These are phyloP conservation scores for Psidium friedrichsthalianum DNA, from an alignment of 345 rosid genomes.

Conservation along the genomic window DNA sequence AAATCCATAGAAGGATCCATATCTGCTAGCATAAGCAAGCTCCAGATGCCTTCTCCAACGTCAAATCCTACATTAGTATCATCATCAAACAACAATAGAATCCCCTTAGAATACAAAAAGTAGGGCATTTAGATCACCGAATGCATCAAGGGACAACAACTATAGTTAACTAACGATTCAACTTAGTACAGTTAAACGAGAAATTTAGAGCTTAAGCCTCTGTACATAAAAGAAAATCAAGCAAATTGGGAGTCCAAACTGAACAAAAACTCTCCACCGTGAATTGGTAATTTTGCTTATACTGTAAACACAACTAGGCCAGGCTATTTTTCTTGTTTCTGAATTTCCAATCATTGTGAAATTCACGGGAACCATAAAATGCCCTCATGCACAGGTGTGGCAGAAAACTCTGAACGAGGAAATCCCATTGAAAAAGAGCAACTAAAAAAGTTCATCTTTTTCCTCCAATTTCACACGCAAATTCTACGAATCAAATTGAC, in stretches of 20 bases:
- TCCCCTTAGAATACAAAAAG: background rate
- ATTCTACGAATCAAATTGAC: background rate
- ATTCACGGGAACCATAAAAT: background rate
- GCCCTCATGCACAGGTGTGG: background rate
- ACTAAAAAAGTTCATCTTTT: background rate
- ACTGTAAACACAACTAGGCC: background rate
- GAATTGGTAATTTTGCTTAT: background rate
- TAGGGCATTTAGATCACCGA: background rate
- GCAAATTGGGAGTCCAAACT: background rate
- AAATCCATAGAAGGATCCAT: slow-evolving; percentile 27
- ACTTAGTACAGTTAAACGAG: background rate
- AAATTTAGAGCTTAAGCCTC: background rate
- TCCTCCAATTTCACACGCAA: background rate
- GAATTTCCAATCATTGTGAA: background rate
- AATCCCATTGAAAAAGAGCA: background rate
- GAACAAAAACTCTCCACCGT: background rate
- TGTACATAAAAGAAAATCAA: background rate
- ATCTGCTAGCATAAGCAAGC: background rate
- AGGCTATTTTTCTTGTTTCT: background rate
- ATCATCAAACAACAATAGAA: background rate
- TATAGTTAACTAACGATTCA: background rate
- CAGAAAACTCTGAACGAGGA: background rate
- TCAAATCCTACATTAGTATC: background rate
- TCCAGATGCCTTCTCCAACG: background rate
- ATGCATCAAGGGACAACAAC: background rate